A percentile compares a stretch with the other conserved stretches of the same genome.
Evolutionary conservation across 495 filamentous ascomycete species (phyloP).

Genomic region (Evansstolkia leycettana): DNA sequence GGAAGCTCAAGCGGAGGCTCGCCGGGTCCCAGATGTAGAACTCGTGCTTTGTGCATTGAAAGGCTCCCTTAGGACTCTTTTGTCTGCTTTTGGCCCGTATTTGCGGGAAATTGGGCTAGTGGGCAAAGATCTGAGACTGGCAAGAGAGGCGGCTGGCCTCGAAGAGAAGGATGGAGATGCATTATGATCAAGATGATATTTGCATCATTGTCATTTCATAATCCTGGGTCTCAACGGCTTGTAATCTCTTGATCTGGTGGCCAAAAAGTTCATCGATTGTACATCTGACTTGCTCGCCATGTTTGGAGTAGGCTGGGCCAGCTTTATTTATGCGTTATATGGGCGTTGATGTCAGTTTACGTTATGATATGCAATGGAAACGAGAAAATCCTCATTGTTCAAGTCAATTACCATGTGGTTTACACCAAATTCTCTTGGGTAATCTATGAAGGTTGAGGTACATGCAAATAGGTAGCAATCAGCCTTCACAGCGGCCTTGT

Average conservation of each 20-base stretch:
- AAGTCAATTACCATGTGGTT: too few relatives aligned
- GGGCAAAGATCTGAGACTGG: conserved; percentile 53
- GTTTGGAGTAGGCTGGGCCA: too few relatives aligned
- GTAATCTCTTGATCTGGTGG: conserved; percentile 5
- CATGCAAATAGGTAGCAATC: too few relatives aligned
- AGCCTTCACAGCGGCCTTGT: too few relatives aligned
- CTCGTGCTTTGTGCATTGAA: conserved; percentile 46
- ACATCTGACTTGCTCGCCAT: conserved; percentile 1
- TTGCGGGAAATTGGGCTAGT: conserved; percentile 50
- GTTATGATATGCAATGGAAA: too few relatives aligned
- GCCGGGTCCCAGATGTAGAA: conserved; percentile 45
- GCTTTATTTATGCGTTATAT: too few relatives aligned
- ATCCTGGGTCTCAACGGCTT: conserved; percentile 3
- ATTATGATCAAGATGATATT: too few relatives aligned
- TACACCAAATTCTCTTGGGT: too few relatives aligned
- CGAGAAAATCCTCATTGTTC: too few relatives aligned
- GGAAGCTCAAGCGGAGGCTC: conserved; percentile 24
- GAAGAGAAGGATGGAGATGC: conserved; percentile 8
- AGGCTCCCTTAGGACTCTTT: conserved; percentile 43
- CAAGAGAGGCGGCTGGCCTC: conserved; percentile 46
- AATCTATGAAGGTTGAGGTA: too few relatives aligned
- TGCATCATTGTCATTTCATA: neutral
- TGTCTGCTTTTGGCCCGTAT: conserved; percentile 60
- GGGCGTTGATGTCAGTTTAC: too few relatives aligned
- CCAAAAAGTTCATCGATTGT: conserved; percentile 4